A percentile compares a stretch with the other conserved stretches of the same genome.
Evolutionary conservation across 768 basidiomycete genomes (phyloP).

Genomic region (Leccinum boreale): DNA sequence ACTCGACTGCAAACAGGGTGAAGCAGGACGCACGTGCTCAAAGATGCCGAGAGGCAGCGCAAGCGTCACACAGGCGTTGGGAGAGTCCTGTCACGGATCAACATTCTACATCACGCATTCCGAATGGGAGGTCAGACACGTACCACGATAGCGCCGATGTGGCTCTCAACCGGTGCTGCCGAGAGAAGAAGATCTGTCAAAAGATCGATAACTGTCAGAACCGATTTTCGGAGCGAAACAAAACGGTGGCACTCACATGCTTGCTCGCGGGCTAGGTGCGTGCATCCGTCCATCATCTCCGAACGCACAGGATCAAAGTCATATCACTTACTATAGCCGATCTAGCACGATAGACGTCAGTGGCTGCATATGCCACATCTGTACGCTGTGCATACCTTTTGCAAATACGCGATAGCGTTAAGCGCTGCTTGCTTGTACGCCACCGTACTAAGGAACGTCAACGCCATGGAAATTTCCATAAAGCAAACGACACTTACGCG

Average conservation of each 20-base stretch:
- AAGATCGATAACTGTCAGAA: background rate
- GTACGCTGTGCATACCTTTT: slow-evolving; percentile 43
- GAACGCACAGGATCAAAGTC: background rate
- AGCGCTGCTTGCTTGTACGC: slow-evolving; percentile 80
- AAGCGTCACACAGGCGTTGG: slow-evolving; percentile 75
- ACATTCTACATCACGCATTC: background rate
- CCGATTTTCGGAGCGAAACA: background rate
- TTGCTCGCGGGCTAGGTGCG: slow-evolving; percentile 65
- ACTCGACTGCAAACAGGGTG: background rate
- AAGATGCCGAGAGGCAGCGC: slow-evolving; percentile 78
- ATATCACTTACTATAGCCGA: slow-evolving; percentile 63
- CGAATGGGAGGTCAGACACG: slow-evolving; percentile 18
- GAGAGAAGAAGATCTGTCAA: slow-evolving; percentile 60
- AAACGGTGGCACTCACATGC: slow-evolving; percentile 45
- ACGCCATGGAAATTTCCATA: background rate
- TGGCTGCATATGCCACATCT: background rate
- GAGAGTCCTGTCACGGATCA: slow-evolving; percentile 50
- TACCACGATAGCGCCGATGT: slow-evolving; percentile 69
- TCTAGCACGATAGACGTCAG: slow-evolving; percentile 32
- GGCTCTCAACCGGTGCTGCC: slow-evolving; percentile 67
- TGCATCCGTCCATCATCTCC: slow-evolving; percentile 3
- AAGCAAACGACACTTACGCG: slow-evolving; percentile 40
- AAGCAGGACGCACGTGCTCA: slow-evolving; percentile 48
- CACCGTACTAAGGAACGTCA: slow-evolving; percentile 46
- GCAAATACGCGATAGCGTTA: slow-evolving; percentile 70